Evolutionary conservation across 306 rosid species (phyloP), one percentile per base, ranked within the genome.

Genomic region (Argentina anserina): DNA sequence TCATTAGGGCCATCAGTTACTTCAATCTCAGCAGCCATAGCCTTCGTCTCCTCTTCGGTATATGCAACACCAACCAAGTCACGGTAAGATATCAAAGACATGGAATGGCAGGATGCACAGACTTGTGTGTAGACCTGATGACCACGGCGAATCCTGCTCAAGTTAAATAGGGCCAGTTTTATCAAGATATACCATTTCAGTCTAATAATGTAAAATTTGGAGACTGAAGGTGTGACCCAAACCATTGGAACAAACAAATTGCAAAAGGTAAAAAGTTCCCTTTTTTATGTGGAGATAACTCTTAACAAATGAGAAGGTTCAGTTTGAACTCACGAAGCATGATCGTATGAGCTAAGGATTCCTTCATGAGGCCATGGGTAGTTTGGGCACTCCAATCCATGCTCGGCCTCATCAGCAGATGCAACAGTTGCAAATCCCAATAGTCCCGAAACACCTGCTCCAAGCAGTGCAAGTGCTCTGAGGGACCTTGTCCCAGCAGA

Each of bases 361-460:
- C 99, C 99, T 69, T 80, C n/a, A 79, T 95, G 99, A 75, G 99
- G 99, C 99, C 99, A 95, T 37, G 99, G 99, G 86, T 91, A 95
- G 87, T 40, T 82, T 67, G 99, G 91, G 78, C 88, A 85, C 39
- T 82, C 96, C 61, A 95, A 87, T 74, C 99, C 97, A 73, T 95
- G 97, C 75, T 95, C 99, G 61, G 97, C 96, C 84, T 95, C 99
- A 87, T 95, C 99, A 67, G 97, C 95, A 53, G 88, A 84, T 74
- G 97, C 94, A 9, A 86, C 74, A 29, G 96, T 86, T 59, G 93
- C 88, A 83, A 95, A 91, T 80, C 97, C 73, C 33, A 95, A 78
- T 20, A 91, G 64, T 42, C 99, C 97, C 5, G 97, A 87, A 55
- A 95, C 76, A 53, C 97, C 89, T 37, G 91, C 99, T 75, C 97